Conservation (phyloP, 2,329 filamentous ascomycete species). For the Paraconiothyrium sp. region DNA sequence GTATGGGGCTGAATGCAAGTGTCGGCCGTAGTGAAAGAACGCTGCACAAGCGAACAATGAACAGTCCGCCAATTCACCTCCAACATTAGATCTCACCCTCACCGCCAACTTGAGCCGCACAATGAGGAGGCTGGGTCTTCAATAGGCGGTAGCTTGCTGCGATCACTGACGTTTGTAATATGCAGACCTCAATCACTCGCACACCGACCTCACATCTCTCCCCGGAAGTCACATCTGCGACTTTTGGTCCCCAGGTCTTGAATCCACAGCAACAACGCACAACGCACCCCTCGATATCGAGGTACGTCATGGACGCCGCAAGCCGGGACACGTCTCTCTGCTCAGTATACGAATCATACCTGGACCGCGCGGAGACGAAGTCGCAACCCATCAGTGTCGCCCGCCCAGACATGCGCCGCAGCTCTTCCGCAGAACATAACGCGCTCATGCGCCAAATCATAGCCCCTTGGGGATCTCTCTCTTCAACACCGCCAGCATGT, state of each 20-base stretch:
- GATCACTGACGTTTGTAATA: not conserved
- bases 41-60: slow-evolving; percentile 5
- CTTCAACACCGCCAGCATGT: slow-evolving; percentile 16
- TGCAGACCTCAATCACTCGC: not conserved
- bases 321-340: not conserved
- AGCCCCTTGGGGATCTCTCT: slow-evolving; percentile 1
- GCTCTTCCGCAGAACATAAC: slow-evolving; percentile 7
- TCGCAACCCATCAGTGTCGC: not conserved
- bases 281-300: not conserved
- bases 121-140: slow-evolving; percentile 6
- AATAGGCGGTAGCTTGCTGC: not conserved
- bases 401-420: slow-evolving; percentile 1
- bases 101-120: not conserved
- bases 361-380: not conserved
- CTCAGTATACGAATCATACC: not conserved
- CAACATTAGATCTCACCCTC: not conserved
- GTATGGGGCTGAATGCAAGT: not conserved
- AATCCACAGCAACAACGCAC: not conserved
- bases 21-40: slow-evolving; percentile 1
- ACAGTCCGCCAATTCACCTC: not conserved
- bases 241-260: too few species aligned
- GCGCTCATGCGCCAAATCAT: slow-evolving; percentile 16
- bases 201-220: not conserved
- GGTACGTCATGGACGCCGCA: not conserved
- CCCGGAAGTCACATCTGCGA: not conserved